These are phyloP conservation scores for Leccinum proliferum DNA, from an alignment of 1,284 basidiomycete genomes.

Conservation along the genomic window DNA sequence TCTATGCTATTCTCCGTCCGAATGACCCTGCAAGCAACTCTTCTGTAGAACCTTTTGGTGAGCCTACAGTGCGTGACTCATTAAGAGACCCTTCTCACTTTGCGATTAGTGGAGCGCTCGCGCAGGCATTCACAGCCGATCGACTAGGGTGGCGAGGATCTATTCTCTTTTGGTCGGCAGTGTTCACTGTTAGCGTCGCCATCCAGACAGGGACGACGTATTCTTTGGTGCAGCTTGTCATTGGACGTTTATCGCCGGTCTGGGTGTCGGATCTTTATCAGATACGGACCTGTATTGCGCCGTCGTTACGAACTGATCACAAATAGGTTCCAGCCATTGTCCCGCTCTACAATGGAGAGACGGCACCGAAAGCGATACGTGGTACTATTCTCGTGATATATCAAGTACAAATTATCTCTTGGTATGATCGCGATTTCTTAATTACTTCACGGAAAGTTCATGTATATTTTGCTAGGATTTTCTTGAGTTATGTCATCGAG, in stretches of 20 bases:
- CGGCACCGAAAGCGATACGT: constrained; percentile 70
- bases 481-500: constrained; percentile 20
- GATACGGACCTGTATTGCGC: constrained; percentile 32
- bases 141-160: constrained; percentile 65
- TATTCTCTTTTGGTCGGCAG: constrained; percentile 71
- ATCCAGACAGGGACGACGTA: constrained; percentile 64
- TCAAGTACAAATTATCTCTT: constrained; percentile 70
- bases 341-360: constrained; percentile 78
- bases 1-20: background rate
- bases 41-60: constrained; percentile 53
- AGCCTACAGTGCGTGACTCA: constrained; percentile 11
- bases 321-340: constrained; percentile 52
- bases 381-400: constrained; percentile 72
- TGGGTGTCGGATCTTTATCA: constrained; percentile 76
- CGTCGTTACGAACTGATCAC: background rate
- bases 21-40: background rate
- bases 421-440: constrained; percentile 34
- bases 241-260: constrained; percentile 68
- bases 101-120: constrained; percentile 53
- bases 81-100: constrained; percentile 7
- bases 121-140: constrained; percentile 74
- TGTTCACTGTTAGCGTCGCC: constrained; percentile 67
- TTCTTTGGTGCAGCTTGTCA: constrained; percentile 60
- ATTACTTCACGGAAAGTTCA: background rate
- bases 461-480: constrained; percentile 37